Conservation (phyloP, 2,329 filamentous ascomycete species). For the Botrytis tulipae region DNA sequence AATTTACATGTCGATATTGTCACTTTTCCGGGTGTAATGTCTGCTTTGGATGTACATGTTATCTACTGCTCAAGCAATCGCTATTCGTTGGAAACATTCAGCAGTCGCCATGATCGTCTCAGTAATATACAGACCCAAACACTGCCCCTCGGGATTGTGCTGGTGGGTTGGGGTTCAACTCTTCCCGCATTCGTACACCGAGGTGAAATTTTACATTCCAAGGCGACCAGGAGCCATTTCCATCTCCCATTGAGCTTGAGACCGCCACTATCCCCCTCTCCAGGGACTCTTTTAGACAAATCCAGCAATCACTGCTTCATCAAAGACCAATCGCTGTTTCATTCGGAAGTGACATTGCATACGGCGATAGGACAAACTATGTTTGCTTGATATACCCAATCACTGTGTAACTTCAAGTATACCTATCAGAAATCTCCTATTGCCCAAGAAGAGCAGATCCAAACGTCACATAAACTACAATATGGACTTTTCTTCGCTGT, state of each 20-base stretch:
- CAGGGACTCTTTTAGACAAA: background rate
- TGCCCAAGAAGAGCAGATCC: background rate
- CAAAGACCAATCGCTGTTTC: slow-evolving; percentile 9
- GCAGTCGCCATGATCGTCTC: background rate
- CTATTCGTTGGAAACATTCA: background rate
- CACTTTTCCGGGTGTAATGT: slow-evolving; percentile 1
- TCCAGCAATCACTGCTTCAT: background rate
- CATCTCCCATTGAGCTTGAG: background rate
- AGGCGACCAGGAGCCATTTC: background rate
- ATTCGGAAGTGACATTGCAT: slow-evolving; percentile 4
- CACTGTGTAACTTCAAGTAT: background rate
- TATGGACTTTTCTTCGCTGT: background rate
- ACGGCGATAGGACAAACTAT: background rate
- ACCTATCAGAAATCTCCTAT: background rate
- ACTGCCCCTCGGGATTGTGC: slow-evolving; percentile 1
- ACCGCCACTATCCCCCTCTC: background rate
- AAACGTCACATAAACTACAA: background rate
- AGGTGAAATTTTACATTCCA: background rate
- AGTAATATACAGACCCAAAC: background rate
- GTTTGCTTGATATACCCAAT: slow-evolving; percentile 1
- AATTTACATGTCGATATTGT: background rate
- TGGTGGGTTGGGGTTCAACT: background rate
- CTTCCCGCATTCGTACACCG: slow-evolving; percentile 15
- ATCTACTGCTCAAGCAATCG: background rate
- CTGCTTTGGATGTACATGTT: background rate